Evolutionary conservation across 1,139 yeast species (phyloP).

Genomic region (Yamadazyma dendronema): DNA sequence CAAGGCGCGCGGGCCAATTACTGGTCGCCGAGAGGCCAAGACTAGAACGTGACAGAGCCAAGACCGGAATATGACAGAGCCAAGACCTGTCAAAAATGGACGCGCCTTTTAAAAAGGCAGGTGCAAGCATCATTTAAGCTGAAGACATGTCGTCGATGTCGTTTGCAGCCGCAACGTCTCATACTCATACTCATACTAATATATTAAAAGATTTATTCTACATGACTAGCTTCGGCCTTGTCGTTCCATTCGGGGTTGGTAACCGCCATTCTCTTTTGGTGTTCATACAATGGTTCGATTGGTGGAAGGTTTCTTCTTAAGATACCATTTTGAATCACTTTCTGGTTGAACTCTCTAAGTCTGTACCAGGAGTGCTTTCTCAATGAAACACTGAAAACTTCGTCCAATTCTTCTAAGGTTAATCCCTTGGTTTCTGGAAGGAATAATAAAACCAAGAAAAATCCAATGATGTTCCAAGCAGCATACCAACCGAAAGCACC

Average conservation of each 20-base stretch:
- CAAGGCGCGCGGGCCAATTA: too few species aligned
- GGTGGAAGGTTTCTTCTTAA: conserved; percentile 42
- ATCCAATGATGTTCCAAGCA: conserved; percentile 80
- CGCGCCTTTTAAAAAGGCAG: too few species aligned
- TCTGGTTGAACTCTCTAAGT: conserved; percentile 39
- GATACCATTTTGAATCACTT: conserved; percentile 39
- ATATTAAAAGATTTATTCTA: conserved; percentile 32
- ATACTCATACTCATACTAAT: too few species aligned
- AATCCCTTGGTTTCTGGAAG: conserved; percentile 70
- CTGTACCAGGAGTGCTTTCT: conserved; percentile 56
- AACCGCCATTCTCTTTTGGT: conserved; percentile 51
- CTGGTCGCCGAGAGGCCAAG: too few species aligned
- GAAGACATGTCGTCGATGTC: too few species aligned
- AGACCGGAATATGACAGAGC: conserved; percentile 1
- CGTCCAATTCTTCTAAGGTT: conserved; percentile 72
- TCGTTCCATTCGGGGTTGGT: conserved; percentile 63
- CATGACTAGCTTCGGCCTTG: conserved; percentile 49
- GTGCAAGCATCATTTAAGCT: too few species aligned
- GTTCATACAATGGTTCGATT: conserved; percentile 55
- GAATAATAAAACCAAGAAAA: conserved; percentile 63
- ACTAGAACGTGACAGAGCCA: neutral
- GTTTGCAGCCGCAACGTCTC: too few species aligned
- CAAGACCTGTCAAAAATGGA: conserved; percentile 4
- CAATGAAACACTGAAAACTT: conserved; percentile 60
- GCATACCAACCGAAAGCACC: conserved; percentile 93